Evolutionary conservation across 2,329 filamentous ascomycete genomes (phyloP), one percentile per base, ranked within the genome.

Genomic region (Fusarium pininemorale): DNA sequence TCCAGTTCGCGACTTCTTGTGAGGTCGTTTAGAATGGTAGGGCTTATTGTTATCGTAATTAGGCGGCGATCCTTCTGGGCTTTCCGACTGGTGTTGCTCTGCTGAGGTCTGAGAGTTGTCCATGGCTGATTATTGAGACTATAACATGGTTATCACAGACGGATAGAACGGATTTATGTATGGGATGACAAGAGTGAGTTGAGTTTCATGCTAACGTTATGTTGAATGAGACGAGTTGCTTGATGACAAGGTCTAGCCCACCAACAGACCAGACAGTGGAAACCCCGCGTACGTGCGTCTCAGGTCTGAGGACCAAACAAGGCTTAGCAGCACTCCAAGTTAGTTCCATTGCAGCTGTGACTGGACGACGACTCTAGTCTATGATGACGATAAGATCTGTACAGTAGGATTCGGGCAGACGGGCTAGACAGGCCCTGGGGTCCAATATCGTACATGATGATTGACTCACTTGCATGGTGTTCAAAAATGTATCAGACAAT

Each of bases 1-100:
- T 11, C 87, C 88, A 6, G 83, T 81, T 37, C 88, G 82, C 4
- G 87, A 88, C 79, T 90, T 90, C 72, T 83, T 87, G 78, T 90
- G 88, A 54, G 87, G 87, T 16, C 87, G 84, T 77, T 90, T 90
- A 32, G 81, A 63, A 68, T 83, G 81, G 57, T 81, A 83, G 6
- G 80, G 78, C 76, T 63, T 74, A 32, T 75, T 55, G 42, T 63
- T 73, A 32, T 75, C 60, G 35, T 38, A 51, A 28, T 63, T 38
- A 51, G 72, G 53, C 35, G 54, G 50, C 30, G 69, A 70, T 59
- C 54, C 71, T 41, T 72, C 71, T n/a, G 71, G 41, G 26, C 70
- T 54, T 35, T 69, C 66, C 20, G 62, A 45, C 24, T 73, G 70
- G 32, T 35, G 47, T 16, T 54, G 69, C 28, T 66, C 58, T 44